Evolutionary conservation across 129 eudicot species (phyloP).

Genomic region (Escallonia rubra): DNA sequence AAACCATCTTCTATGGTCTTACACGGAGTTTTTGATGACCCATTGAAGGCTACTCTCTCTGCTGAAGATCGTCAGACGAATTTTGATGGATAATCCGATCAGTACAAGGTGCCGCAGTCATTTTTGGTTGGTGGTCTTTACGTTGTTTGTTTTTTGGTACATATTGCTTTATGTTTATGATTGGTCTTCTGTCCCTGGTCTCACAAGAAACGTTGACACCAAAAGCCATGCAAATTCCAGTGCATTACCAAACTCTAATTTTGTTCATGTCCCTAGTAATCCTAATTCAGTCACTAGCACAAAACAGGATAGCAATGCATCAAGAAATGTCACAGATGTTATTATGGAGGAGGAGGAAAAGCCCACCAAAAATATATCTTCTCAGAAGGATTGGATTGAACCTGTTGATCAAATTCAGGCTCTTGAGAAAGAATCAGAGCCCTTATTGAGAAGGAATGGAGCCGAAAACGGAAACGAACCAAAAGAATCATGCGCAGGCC

Average conservation of each 20-base stretch:
- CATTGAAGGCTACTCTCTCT: too few species aligned
- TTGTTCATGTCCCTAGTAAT: background rate
- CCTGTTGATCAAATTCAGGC: slow-evolving; percentile 14
- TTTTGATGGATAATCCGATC: slow-evolving; percentile 24
- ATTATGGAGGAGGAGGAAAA: background rate
- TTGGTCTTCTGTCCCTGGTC: slow-evolving; percentile 39
- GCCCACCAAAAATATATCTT: background rate
- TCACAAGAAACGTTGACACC: slow-evolving; percentile 11
- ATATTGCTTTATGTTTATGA: slow-evolving; percentile 44
- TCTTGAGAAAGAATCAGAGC: slow-evolving; percentile 45
- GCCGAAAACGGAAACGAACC: slow-evolving; percentile 49
- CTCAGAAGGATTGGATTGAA: slow-evolving; percentile 28
- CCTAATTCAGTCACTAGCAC: background rate
- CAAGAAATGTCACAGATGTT: background rate
- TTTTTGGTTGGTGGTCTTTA: slow-evolving; percentile 46
- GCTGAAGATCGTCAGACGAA: too few species aligned
- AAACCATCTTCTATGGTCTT: too few species aligned
- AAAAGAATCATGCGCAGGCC: slow-evolving; percentile 87
- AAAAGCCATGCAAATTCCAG: slow-evolving; percentile 12
- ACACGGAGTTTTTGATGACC: too few species aligned
- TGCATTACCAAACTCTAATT: slow-evolving; percentile 9
- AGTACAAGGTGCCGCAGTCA: slow-evolving; percentile 31
- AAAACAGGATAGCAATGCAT: background rate
- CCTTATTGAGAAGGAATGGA: slow-evolving; percentile 32
- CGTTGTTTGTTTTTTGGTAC: slow-evolving; percentile 57